Evolutionary conservation across 192 early-diverging fungal species (phyloP).

Genomic region (Linnemannia hyalina): DNA sequence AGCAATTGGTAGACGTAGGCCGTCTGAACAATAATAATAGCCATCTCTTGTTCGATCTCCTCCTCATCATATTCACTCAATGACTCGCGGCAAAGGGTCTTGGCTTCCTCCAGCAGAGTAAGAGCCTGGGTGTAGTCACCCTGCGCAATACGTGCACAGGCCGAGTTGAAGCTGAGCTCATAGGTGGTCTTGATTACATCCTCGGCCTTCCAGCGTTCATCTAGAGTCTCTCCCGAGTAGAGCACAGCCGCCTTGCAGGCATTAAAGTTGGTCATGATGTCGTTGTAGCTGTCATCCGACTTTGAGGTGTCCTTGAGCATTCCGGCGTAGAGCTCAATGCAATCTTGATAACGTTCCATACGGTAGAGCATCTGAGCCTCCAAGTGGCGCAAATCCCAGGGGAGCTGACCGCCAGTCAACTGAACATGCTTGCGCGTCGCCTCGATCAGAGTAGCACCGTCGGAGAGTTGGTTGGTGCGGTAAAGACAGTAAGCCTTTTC

Average conservation of each 20-base stretch:
- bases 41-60: slow-evolving; percentile 76
- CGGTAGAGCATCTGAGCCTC: slow-evolving; percentile 81
- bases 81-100: slow-evolving; percentile 63
- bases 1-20: slow-evolving; percentile 77
- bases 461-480: slow-evolving; percentile 67
- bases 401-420: slow-evolving; percentile 16
- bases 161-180: slow-evolving; percentile 77
- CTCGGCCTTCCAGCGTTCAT: slow-evolving; percentile 31
- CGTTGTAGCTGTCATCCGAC: slow-evolving; percentile 59
- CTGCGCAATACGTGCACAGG: slow-evolving; percentile 67
- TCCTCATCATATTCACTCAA: slow-evolving; percentile 70
- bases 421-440: slow-evolving; percentile 38
- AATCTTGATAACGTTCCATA: slow-evolving; percentile 66
- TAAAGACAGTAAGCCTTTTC: slow-evolving; percentile 79
- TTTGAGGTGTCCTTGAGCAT: slow-evolving; percentile 59
- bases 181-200: slow-evolving; percentile 61
- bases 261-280: slow-evolving; percentile 66
- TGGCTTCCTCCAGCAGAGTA: slow-evolving; percentile 65
- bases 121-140: slow-evolving; percentile 68
- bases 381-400: slow-evolving; percentile 62
- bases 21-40: slow-evolving; percentile 72
- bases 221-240: slow-evolving; percentile 47
- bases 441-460: slow-evolving; percentile 59
- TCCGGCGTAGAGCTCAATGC: slow-evolving; percentile 56
- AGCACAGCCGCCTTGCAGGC: slow-evolving; percentile 66